phyloP scores from a whole-genome alignment of 768 basidiomycete species.

The Pleurotus tuoliensis region DNA sequence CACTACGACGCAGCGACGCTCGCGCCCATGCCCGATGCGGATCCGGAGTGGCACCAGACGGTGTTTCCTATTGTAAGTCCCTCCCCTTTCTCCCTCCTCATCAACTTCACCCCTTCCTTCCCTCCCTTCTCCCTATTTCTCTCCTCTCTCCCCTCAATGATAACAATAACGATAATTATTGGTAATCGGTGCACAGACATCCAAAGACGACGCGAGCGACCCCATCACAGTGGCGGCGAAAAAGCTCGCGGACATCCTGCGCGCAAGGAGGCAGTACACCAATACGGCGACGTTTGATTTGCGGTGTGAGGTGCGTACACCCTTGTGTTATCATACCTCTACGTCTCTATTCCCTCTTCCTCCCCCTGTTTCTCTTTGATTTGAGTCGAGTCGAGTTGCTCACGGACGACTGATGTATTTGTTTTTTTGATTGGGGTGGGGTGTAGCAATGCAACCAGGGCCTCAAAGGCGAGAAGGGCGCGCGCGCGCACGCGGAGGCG shows the following conservation, averaged over 20 bases:
- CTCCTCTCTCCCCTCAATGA: too few species aligned
- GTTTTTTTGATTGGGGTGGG: too few species aligned
- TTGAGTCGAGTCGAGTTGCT: too few species aligned
- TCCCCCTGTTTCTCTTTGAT: too few species aligned
- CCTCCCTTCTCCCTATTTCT: too few species aligned
- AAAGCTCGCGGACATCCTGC: constrained; percentile 67
- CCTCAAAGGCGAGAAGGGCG: constrained; percentile 92
- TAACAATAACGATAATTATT: too few species aligned
- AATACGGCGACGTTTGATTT: constrained; percentile 91
- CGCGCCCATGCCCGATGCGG: constrained; percentile 73
- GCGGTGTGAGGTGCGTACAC: constrained; percentile 69
- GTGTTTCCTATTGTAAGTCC: constrained; percentile 60
- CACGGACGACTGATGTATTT: too few species aligned
- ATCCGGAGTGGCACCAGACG: constrained; percentile 87
- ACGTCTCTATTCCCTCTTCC: too few species aligned
- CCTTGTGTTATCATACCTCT: too few species aligned
- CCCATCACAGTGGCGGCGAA: constrained; percentile 59
- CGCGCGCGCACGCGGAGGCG: constrained; percentile 78
- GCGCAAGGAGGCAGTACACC: constrained; percentile 80
- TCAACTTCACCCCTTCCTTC: too few species aligned
- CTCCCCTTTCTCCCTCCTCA: not conserved
- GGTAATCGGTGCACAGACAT: constrained; percentile 19
- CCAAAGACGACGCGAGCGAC: constrained; percentile 39
- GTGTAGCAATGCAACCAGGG: constrained; percentile 74
- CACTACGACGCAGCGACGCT: constrained; percentile 92